These are phyloP conservation scores for Solanum chmielewskii DNA, from an alignment of 257 asterid genomes.

Conservation along the genomic window DNA sequence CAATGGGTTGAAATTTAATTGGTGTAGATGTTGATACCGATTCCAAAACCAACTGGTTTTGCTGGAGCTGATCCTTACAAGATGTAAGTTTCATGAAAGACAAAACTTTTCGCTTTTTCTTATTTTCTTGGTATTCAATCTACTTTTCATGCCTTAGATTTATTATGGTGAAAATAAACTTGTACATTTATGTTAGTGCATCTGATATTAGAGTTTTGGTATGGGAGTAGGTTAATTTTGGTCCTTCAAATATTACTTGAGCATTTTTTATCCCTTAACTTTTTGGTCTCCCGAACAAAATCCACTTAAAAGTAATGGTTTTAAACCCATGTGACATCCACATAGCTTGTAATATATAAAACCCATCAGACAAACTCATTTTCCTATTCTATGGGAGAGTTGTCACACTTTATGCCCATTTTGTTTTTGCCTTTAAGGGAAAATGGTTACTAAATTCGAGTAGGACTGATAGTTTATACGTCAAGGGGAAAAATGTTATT, in stretches of 20 bases:
- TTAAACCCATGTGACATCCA: neutral
- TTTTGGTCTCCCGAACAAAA: too few relatives aligned
- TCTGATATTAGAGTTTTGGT: neutral
- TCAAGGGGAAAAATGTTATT: too few relatives aligned
- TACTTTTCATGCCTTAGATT: neutral
- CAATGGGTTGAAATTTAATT: neutral
- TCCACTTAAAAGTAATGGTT: too few relatives aligned
- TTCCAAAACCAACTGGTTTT: slow-evolving; percentile 81
- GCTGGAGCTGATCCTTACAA: slow-evolving; percentile 97
- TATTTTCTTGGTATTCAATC: neutral
- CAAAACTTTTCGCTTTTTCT: neutral
- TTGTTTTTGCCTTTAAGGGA: neutral
- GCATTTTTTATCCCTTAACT: too few relatives aligned
- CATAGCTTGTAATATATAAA: neutral
- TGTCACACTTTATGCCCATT: neutral
- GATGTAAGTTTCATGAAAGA: slow-evolving; percentile 37
- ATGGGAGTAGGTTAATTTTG: too few relatives aligned
- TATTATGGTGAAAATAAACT: neutral
- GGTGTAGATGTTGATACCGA: slow-evolving; percentile 68
- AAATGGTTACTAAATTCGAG: neutral
- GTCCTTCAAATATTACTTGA: too few relatives aligned
- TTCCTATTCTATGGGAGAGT: neutral
- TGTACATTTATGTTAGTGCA: neutral
- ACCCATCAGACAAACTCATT: neutral
- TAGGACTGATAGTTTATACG: neutral